Evolutionary conservation across 2,329 filamentous ascomycete species (phyloP), one percentile per base, ranked within the genome.

Genomic region (Leptosphaerulina australis): DNA sequence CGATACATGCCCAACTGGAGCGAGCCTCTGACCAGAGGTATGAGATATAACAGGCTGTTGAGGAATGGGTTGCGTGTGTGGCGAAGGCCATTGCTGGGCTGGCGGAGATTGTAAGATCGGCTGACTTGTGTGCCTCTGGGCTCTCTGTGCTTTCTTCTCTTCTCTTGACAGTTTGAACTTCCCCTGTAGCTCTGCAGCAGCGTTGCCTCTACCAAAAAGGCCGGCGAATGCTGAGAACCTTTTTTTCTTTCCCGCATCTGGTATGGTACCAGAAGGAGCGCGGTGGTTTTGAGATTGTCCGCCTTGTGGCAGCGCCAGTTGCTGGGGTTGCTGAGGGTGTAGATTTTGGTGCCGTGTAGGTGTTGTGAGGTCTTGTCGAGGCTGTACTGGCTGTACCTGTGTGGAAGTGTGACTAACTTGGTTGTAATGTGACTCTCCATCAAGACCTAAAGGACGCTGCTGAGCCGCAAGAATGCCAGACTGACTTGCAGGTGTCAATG

Each of bases 211-310:
- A 22, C 71, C 67, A 44, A 80, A 78, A 1, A 80, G 54, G 25
- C 69, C 74, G 4, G 76, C 75, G 9, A 80, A 55, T 3, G 69
- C 60, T 2, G 77, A 79, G 37, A 78, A 77, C 25, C 77, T 69
- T 46, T 77, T 78, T 55, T 77, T 78, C 58, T 71, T 74, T 40
- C 64, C 62, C 3, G 52, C 39, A 28, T 70, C 65, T 11, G 63
- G 53, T 8, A 55, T 45, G 5, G 45, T 47, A n/a, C 62, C 50
- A 2, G 55, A 55, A 20, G 57, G 41, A 11, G 54, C 40, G 33
- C 56, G 59, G 30, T 57, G 47, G 4, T 51, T 15, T 22, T 62
- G 59, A 7, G 39, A 38, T 11, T 62, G 55, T 14, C 29, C 44
- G n/a, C 24, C 31, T 9, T 46, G 49, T 31, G 14, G 56, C 33